Conservation (phyloP, 2,329 filamentous ascomycete species). For the Coleophoma cylindrospora region DNA sequence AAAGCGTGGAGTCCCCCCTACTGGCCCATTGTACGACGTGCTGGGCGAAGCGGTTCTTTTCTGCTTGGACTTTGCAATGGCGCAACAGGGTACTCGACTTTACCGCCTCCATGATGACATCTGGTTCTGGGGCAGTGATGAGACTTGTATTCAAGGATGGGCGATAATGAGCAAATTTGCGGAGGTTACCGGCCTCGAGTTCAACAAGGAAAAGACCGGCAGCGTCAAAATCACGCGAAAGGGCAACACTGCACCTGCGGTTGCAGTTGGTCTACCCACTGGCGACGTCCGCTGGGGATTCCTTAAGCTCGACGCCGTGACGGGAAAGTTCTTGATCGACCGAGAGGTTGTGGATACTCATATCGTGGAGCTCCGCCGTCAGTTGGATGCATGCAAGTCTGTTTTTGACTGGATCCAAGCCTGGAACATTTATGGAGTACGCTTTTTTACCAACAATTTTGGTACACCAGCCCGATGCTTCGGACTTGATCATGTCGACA, state of each 20-base stretch:
- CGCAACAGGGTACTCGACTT: slow-evolving; percentile 47
- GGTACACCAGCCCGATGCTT: slow-evolving; percentile 47
- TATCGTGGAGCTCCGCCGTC: slow-evolving; percentile 46
- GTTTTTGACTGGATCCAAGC: slow-evolving; percentile 54
- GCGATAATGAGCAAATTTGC: slow-evolving; percentile 48
- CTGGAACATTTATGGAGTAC: slow-evolving; percentile 51
- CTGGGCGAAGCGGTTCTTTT: slow-evolving; percentile 58
- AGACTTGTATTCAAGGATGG: slow-evolving; percentile 50
- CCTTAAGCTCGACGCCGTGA: slow-evolving; percentile 40
- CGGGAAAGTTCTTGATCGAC: slow-evolving; percentile 48
- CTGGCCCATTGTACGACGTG: slow-evolving; percentile 51
- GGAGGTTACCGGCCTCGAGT: slow-evolving; percentile 45
- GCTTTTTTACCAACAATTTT: slow-evolving; percentile 53
- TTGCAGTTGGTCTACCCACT: slow-evolving; percentile 33
- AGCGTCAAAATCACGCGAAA: slow-evolving; percentile 33
- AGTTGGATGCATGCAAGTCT: slow-evolving; percentile 46
- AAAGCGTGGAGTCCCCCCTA: slow-evolving; percentile 53
- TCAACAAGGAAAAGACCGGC: slow-evolving; percentile 55
- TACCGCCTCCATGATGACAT: slow-evolving; percentile 62
- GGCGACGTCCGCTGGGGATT: slow-evolving; percentile 55
- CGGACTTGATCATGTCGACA: slow-evolving; percentile 46
- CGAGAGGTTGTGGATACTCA: slow-evolving; percentile 47
- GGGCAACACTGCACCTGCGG: slow-evolving; percentile 5
- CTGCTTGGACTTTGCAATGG: slow-evolving; percentile 60
- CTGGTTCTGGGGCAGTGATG: slow-evolving; percentile 61